Conservation (phyloP, 148 eudicot species). For the Spergularia marina region DNA sequence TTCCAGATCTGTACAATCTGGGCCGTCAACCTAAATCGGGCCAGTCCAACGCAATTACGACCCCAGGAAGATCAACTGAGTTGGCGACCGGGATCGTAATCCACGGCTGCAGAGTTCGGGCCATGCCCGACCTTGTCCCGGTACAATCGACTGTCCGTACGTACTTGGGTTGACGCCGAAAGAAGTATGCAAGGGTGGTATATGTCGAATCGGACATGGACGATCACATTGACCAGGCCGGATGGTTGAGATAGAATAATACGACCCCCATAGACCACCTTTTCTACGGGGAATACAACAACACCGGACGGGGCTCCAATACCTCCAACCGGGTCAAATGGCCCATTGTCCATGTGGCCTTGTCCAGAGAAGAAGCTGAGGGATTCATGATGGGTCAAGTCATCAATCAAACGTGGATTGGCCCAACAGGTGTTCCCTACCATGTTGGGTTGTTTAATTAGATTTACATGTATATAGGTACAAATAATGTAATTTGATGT, state of each 20-base stretch:
- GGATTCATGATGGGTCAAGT: no score
- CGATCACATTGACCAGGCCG: slow-evolving; percentile 28
- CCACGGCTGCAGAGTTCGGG: slow-evolving; percentile 36
- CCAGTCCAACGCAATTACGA: slow-evolving; percentile 8
- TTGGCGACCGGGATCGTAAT: slow-evolving; percentile 35
- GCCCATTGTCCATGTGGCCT: no score
- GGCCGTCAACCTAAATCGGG: slow-evolving; percentile 24
- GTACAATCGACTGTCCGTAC: slow-evolving; percentile 26
- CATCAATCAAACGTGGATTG: no score
- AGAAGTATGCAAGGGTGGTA: slow-evolving; percentile 34
- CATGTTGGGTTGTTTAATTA: no score
- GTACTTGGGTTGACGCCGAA: slow-evolving; percentile 43
- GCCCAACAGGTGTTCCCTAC: no score
- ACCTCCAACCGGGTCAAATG: no score
- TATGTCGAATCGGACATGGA: slow-evolving; percentile 33
- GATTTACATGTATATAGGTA: no score
- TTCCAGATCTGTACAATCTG: slow-evolving; percentile 37
- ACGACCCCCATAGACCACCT: no score
- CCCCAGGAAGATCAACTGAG: slow-evolving; percentile 25
- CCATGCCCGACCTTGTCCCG: slow-evolving; percentile 22
- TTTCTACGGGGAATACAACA: no score
- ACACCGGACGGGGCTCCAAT: no score
- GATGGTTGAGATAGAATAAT: slow-evolving; percentile 21
- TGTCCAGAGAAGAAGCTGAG: no score
- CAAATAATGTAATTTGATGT: no score